Percentiles rank a stretch among this genome's conserved stretches.
Evolutionary conservation across 192 early-diverging fungal species (phyloP).

Genomic region (Backusella liffmaniae): DNA sequence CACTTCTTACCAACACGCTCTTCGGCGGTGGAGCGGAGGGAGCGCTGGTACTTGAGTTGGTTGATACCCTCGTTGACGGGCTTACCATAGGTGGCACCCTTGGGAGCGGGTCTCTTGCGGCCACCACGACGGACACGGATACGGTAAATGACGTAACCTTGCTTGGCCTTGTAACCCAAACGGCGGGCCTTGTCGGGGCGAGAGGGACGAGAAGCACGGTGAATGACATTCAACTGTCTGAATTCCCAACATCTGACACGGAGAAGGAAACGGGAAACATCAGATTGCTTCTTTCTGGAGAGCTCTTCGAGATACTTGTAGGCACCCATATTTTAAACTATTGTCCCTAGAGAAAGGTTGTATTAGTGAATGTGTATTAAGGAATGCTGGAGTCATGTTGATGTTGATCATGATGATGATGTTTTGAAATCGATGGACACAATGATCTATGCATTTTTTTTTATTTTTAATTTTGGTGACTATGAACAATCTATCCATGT

Average conservation of each 20-base stretch:
- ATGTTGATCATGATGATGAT: too few relatives aligned
- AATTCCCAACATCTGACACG: conserved; percentile 92
- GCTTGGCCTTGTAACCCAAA: conserved; percentile 99
- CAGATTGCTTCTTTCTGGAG: conserved; percentile 99
- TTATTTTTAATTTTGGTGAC: background rate
- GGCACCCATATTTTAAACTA: conserved; percentile 34
- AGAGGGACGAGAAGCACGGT: conserved; percentile 97
- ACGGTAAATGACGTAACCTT: conserved; percentile 99
- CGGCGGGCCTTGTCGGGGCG: conserved; percentile 99
- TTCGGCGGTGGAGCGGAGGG: conserved; percentile 91
- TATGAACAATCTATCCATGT: background rate
- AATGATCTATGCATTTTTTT: background rate
- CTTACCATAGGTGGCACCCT: conserved; percentile 99
- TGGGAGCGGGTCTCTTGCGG: conserved; percentile 96
- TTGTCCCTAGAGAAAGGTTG: background rate
- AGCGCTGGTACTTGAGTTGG: conserved; percentile 99
- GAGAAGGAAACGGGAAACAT: conserved; percentile 98
- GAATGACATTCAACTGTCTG: conserved; percentile 96
- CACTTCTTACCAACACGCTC: conserved; percentile 98
- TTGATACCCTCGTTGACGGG: conserved; percentile 96
- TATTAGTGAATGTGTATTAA: background rate
- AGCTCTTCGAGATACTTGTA: conserved; percentile 96
- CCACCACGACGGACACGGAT: conserved; percentile 98
- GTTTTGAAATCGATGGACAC: background rate
- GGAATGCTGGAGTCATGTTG: background rate